A percentile compares a stretch with the other conserved stretches of the same genome.
Evolutionary conservation across 306 rosid genomes (phyloP).

Genomic region (Inga leiocalycina): DNA sequence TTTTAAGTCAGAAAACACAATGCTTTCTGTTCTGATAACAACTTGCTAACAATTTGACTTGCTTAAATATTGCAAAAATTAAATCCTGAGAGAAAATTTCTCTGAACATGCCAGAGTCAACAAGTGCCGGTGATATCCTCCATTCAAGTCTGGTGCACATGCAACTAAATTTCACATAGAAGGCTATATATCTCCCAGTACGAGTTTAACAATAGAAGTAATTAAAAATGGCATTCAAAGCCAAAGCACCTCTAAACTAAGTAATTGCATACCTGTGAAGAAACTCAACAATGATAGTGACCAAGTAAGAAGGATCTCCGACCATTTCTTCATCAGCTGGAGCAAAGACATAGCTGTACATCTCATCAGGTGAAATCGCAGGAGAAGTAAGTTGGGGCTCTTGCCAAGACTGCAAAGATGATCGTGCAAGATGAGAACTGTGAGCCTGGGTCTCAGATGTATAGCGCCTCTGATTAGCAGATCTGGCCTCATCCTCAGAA

Average conservation of each 20-base stretch:
- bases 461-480: conserved; percentile 43
- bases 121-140: neutral
- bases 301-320: conserved; percentile 91
- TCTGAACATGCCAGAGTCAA: neutral
- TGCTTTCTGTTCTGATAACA: conserved; percentile 12
- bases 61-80: neutral
- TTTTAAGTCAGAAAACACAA: conserved; percentile 21
- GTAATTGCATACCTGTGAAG: conserved; percentile 67
- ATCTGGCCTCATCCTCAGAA: conserved; percentile 58
- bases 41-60: neutral
- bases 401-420: conserved; percentile 64
- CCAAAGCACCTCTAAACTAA: conserved; percentile 24
- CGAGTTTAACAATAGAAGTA: neutral
- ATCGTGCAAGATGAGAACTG: conserved; percentile 40
- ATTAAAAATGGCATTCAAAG: conserved; percentile 20
- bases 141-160: neutral
- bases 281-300: conserved; percentile 79
- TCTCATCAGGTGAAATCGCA: conserved; percentile 92
- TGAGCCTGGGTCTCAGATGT: conserved; percentile 46
- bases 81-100: neutral
- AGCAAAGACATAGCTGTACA: conserved; percentile 81
- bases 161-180: conserved; percentile 3
- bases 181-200: conserved; percentile 12
- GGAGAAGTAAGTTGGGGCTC: conserved; percentile 82
- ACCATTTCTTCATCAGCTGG: conserved; percentile 92